Base-by-base conservation (phyloP, 345 rosid species). In the Linum usitatissimum region DNA sequence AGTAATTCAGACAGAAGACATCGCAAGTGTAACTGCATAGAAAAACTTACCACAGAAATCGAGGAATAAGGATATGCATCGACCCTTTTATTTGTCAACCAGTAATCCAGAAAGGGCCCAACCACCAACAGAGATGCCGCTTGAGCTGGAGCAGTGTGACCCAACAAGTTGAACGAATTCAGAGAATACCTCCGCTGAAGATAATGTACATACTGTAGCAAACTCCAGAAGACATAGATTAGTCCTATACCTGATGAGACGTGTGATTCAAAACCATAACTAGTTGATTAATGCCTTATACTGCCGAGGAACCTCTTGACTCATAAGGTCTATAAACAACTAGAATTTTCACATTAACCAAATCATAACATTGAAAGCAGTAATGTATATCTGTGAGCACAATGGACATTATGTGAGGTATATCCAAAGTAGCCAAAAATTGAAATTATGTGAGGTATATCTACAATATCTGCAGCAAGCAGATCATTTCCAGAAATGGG, bases 121-220 rank as follows among this genome's bases (percentile, higher is more conserved):
- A 77, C 79, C 57, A 86, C 61, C 62, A 94, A 79, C 69, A 94
- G 76, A 68, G 93, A 84, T 59, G 82, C 85, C 39, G 97, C 97
- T 83, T 94, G 99, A 36, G 83, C 86, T 3, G 96, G 99, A 79
- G 97, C 99, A 18, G 97, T 94, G 79, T 88, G 97, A 57, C 96
- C 99, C 74, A 90, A 74, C 64, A 94, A 72, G 72, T 84, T 88
- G 73, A 90, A 94, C 62, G 99, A 94, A 62, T 95, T 90, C 13
- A 94, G 79, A 30, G 92, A 81, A 75, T 90, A 87, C 77, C 83
- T 90, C 74, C 96, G 69, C 67, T 90, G 95, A 74, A 94, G 96
- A 81, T 59, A 78, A 80, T 94, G 96, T 71, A 94, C 99, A 75
- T 88, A 90, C 97, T 94, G 85, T 78, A 78, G 31, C 38, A 67